A percentile compares a stretch with the other conserved stretches of the same genome.
phyloP scores from a whole-genome alignment of 345 rosid species.

The Eutrema yunnanense region DNA sequence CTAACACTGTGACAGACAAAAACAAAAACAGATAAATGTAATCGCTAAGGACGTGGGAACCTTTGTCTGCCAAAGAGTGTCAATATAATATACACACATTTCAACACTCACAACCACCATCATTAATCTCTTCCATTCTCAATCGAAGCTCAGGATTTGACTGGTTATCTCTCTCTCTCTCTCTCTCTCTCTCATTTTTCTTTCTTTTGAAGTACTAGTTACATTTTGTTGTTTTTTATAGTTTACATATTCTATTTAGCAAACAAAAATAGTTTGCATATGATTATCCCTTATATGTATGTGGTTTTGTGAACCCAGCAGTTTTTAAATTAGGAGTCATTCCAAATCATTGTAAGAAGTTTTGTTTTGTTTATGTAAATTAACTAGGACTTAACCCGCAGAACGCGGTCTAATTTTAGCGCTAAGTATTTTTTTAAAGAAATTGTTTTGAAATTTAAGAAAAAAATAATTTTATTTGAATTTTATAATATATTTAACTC shows the following conservation, averaged over 20 bases:
- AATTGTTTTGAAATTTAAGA: too few relatives aligned
- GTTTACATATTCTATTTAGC: too few relatives aligned
- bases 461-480: too few relatives aligned
- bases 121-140: not conserved
- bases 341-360: not conserved
- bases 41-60: not conserved
- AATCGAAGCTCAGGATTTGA: not conserved
- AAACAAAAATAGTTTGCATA: not conserved
- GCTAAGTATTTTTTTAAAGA: too few relatives aligned
- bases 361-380: not conserved
- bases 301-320: not conserved
- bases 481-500: too few relatives aligned
- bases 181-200: not conserved
- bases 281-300: not conserved
- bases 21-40: not conserved
- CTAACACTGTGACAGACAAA: not conserved
- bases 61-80: not conserved
- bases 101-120: not conserved
- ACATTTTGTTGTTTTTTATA: not conserved
- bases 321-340: not conserved
- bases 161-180: not conserved
- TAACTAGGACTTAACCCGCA: not conserved
- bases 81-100: slow-evolving; percentile 8
- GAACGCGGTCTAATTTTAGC: too few relatives aligned
- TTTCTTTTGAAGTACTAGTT: not conserved